Conservation (phyloP, 192 early-diverging fungal genomes). For the Backusella westeae region DNA sequence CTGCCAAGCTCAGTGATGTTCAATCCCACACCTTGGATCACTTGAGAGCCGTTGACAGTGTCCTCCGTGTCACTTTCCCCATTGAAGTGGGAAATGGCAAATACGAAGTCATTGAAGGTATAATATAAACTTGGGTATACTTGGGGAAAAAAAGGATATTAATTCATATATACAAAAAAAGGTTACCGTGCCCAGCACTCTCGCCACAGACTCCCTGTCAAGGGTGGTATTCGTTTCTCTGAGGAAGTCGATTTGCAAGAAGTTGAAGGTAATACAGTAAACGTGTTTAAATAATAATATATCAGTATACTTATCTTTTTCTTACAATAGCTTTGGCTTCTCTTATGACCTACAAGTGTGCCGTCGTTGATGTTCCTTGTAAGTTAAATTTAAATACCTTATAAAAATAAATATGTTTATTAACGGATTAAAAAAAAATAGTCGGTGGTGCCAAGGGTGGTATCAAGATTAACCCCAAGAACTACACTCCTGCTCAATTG, state of each 20-base stretch:
- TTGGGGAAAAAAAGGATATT: background rate
- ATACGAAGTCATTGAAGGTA: constrained; percentile 62
- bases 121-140: background rate
- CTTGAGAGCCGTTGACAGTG: constrained; percentile 69
- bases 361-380: constrained; percentile 84
- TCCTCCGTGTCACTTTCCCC: constrained; percentile 76
- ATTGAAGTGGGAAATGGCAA: constrained; percentile 65
- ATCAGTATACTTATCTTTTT: background rate
- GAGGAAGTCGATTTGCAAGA: constrained; percentile 79
- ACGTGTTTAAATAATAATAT: background rate
- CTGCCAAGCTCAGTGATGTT: constrained; percentile 64
- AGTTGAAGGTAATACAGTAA: constrained; percentile 52
- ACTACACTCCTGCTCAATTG: constrained; percentile 68
- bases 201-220: constrained; percentile 74
- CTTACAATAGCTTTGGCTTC: constrained; percentile 62
- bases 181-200: constrained; percentile 85
- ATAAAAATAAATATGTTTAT: too few species aligned
- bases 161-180: constrained; percentile 6
- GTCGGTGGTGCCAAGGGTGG: constrained; percentile 78
- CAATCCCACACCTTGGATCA: constrained; percentile 57
- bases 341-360: constrained; percentile 86
- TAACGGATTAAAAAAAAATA: background rate
- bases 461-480: constrained; percentile 76
- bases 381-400: constrained; percentile 33
- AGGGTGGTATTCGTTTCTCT: constrained; percentile 83